A percentile compares a stretch with the other conserved stretches of the same genome.
phyloP scores from a whole-genome alignment of 2,329 filamentous ascomycete species.

The Fusarium tjaetaba region DNA sequence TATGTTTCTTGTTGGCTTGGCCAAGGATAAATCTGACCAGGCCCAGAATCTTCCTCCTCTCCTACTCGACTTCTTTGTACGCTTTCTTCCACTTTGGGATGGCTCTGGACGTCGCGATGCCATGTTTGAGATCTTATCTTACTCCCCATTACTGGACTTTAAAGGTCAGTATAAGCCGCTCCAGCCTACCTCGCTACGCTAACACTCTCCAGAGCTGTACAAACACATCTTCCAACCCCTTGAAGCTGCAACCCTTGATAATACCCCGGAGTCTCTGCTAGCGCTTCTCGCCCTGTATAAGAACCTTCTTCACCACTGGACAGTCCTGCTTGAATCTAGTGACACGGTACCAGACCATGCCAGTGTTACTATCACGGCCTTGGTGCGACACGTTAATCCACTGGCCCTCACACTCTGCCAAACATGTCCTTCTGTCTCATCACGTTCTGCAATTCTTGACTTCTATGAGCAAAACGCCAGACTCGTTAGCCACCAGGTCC shows the following conservation, averaged over 20 bases:
- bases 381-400: conserved; percentile 62
- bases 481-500: conserved; percentile 61
- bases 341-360: conserved; percentile 50
- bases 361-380: conserved; percentile 51
- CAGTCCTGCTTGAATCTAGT: conserved; percentile 54
- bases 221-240: conserved; percentile 59
- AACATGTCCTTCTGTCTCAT: conserved; percentile 53
- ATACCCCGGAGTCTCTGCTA: conserved; percentile 62
- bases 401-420: conserved; percentile 71
- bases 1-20: conserved; percentile 43
- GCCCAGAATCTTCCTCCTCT: conserved; percentile 58
- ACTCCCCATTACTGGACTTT: conserved; percentile 65
- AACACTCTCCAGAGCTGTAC: conserved; percentile 58
- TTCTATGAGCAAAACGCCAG: conserved; percentile 74
- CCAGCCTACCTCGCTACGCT: conserved; percentile 18
- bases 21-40: conserved; percentile 12
- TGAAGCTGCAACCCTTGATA: conserved; percentile 62
- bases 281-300: conserved; percentile 75
- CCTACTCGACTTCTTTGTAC: conserved; percentile 59
- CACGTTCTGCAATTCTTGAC: conserved; percentile 69
- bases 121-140: conserved; percentile 68
- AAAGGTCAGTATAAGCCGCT: conserved; percentile 54
- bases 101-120: conserved; percentile 63
- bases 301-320: conserved; percentile 70
- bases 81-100: conserved; percentile 70